A percentile compares a stretch with the other conserved stretches of the same genome.
phyloP scores from a whole-genome alignment of 1,284 basidiomycete genomes.

The Sporisorium reilianum region DNA sequence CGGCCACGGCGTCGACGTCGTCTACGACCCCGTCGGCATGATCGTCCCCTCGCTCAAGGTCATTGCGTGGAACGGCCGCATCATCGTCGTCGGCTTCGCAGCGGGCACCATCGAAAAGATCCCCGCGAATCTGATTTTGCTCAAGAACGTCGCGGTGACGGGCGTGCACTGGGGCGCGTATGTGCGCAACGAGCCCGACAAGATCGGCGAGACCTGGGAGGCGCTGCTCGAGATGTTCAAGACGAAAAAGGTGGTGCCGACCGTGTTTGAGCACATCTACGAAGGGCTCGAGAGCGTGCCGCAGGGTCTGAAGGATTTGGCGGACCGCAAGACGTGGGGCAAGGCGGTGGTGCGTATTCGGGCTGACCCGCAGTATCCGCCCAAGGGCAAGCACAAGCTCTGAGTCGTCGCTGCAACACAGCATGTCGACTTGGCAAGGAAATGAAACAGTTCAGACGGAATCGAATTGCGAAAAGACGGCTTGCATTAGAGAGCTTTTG shows the following conservation, averaged over 20 bases:
- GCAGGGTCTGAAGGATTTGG: constrained; percentile 72
- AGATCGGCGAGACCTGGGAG: constrained; percentile 79
- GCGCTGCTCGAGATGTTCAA: constrained; percentile 80
- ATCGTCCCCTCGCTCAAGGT: constrained; percentile 60
- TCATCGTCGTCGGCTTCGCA: constrained; percentile 82
- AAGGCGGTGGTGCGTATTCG: constrained; percentile 81
- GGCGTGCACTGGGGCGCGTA: constrained; percentile 62
- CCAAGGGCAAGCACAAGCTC: constrained; percentile 55
- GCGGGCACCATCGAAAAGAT: constrained; percentile 65
- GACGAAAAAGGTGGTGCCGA: constrained; percentile 78
- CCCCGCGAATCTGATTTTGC: constrained; percentile 81
- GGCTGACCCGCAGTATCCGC: constrained; percentile 49
- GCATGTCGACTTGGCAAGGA: neutral
- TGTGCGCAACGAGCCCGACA: constrained; percentile 75
- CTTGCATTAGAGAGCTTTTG: too few relatives aligned
- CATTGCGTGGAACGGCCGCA: constrained; percentile 92
- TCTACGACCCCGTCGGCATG: constrained; percentile 66
- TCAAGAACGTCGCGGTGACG: constrained; percentile 80
- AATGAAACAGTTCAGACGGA: neutral
- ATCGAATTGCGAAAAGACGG: too few relatives aligned
- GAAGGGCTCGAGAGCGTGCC: constrained; percentile 79
- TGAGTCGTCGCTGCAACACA: constrained; percentile 7
- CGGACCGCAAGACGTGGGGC: constrained; percentile 89
- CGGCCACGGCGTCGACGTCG: constrained; percentile 73
- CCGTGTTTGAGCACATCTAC: constrained; percentile 80